phyloP scores from a whole-genome alignment of 176 grass and related monocot species.

The Avena insularis region DNA sequence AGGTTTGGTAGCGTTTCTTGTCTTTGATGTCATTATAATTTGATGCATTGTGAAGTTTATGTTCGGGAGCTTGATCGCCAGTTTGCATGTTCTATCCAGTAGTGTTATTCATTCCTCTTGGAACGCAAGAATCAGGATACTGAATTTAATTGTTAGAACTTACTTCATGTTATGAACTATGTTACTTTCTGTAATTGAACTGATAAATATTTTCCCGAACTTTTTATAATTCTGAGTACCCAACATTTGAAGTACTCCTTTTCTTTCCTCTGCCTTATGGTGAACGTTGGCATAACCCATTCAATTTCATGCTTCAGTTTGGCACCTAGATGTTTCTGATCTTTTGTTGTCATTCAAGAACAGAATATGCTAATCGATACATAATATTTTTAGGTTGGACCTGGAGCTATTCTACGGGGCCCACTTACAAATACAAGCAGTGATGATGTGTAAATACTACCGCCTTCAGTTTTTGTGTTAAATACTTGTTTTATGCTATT shows the following conservation, averaged over 20 bases:
- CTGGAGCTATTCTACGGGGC: conserved; percentile 85
- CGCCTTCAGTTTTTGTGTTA: conserved; percentile 37
- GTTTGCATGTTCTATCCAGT: conserved; percentile 7
- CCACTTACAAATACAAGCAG: conserved; percentile 76
- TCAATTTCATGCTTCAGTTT: conserved; percentile 29
- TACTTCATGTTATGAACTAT: conserved; percentile 6
- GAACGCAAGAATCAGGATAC: conserved; percentile 28
- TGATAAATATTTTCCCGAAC: neutral
- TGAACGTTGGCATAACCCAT: neutral
- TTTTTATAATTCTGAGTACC: conserved; percentile 2
- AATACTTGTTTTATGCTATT: conserved; percentile 32
- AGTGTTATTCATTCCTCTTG: conserved; percentile 28
- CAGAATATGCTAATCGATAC: conserved; percentile 12
- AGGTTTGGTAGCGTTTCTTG: conserved; percentile 24
- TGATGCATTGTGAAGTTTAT: neutral
- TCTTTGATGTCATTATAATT: conserved; percentile 33
- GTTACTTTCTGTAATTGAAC: conserved; percentile 26
- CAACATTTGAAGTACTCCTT: conserved; percentile 4
- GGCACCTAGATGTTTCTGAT: conserved; percentile 19
- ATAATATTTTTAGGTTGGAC: conserved; percentile 75
- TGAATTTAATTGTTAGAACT: conserved; percentile 33
- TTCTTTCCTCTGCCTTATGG: conserved; percentile 28
- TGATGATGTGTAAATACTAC: conserved; percentile 71
- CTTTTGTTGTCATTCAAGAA: conserved; percentile 22
- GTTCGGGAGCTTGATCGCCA: conserved; percentile 28